These are phyloP conservation scores for Spiromastix sp. DNA, from an alignment of 2,329 filamentous ascomycete genomes.

Conservation along the genomic window DNA sequence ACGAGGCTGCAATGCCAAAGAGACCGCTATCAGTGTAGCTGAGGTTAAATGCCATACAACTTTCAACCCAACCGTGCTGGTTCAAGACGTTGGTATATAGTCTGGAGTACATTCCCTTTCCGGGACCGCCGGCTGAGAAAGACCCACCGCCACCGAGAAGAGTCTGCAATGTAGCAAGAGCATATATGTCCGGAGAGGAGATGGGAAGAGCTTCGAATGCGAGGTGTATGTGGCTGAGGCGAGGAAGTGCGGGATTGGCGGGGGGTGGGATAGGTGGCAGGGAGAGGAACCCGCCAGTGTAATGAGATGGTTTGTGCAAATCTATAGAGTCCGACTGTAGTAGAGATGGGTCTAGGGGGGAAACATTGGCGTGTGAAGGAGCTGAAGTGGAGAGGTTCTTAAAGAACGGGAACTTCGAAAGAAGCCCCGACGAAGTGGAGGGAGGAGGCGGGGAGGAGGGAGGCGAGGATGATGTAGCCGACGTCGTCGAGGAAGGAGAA, in stretches of 20 bases:
- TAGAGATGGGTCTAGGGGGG: constrained; percentile 40
- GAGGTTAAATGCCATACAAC: constrained; percentile 92
- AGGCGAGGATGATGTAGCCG: constrained; percentile 22
- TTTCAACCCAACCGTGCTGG: constrained; percentile 95
- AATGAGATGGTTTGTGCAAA: constrained; percentile 59
- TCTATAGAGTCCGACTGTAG: constrained; percentile 40
- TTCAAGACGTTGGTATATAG: constrained; percentile 97
- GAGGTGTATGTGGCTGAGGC: constrained; percentile 85
- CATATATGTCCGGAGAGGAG: constrained; percentile 85
- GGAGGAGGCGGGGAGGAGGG: constrained; percentile 16
- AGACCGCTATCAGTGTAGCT: constrained; percentile 92
- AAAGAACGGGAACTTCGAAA: constrained; percentile 80
- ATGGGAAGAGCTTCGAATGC: constrained; percentile 94
- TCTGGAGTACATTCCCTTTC: constrained; percentile 98
- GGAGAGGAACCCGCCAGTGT: constrained; percentile 87
- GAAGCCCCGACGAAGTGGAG: constrained; percentile 43
- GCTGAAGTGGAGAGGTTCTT: constrained; percentile 77
- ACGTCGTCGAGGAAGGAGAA: constrained; percentile 25
- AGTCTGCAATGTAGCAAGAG: constrained; percentile 87
- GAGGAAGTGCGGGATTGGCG: constrained; percentile 63
- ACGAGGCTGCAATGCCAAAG: constrained; percentile 86
- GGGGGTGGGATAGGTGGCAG: constrained; percentile 72
- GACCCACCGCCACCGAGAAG: constrained; percentile 92
- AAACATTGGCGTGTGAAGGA: constrained; percentile 46
- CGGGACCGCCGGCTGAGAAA: constrained; percentile 90